These are phyloP conservation scores for Tylopilus rubrobrunneus DNA, from an alignment of 768 basidiomycete genomes.

Conservation along the genomic window DNA sequence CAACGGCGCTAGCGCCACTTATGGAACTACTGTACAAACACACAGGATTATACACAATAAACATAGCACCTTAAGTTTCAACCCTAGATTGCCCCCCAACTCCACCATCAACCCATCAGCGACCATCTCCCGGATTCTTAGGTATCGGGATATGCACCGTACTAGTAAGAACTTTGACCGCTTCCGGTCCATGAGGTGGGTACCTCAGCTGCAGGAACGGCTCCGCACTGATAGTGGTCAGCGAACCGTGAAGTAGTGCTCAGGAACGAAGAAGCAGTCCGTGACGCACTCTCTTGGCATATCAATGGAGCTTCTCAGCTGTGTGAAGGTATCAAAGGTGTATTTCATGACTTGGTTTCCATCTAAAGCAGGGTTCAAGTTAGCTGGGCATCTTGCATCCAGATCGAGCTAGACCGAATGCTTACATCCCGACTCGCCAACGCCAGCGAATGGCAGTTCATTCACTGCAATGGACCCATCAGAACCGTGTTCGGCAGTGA, in stretches of 20 bases:
- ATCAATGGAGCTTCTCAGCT: conserved; percentile 46
- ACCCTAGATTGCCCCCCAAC: not conserved
- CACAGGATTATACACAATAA: not conserved
- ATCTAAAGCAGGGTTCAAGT: conserved; percentile 32
- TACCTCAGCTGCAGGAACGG: conserved; percentile 18
- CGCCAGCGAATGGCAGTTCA: conserved; percentile 49
- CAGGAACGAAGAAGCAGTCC: not conserved
- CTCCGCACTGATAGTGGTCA: conserved; percentile 21
- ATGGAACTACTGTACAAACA: not conserved
- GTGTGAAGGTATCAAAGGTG: conserved; percentile 54
- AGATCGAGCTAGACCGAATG: not conserved
- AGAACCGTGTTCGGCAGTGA: not conserved
- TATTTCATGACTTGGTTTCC: conserved; percentile 51
- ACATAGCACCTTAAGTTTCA: not conserved
- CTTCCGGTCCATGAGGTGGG: conserved; percentile 21
- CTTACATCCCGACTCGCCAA: conserved; percentile 66
- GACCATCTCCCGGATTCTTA: conserved; percentile 3
- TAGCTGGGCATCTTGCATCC: not conserved
- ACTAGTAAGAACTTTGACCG: conserved; percentile 9
- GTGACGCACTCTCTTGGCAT: conserved; percentile 52
- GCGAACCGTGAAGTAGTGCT: not conserved
- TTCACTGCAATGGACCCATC: conserved; percentile 19
- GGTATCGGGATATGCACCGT: conserved; percentile 14
- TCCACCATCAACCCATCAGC: not conserved
- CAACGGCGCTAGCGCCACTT: not conserved